Evolutionary conservation across 1,284 basidiomycete genomes (phyloP).

Genomic region (Melampsora larici-populina): DNA sequence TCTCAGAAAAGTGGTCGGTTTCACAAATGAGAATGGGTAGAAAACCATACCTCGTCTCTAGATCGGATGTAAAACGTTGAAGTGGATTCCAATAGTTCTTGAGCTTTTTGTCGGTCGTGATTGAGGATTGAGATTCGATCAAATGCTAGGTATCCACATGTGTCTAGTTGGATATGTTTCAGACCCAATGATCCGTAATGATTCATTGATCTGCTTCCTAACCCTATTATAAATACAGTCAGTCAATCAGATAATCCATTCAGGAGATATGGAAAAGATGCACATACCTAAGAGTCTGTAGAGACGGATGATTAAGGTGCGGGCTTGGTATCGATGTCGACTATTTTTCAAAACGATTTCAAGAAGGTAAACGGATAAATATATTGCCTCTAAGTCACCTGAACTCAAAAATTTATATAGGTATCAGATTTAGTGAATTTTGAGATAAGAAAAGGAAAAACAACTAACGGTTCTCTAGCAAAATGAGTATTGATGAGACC

Average conservation of each 20-base stretch:
- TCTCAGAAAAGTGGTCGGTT: neutral
- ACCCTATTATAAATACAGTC: neutral
- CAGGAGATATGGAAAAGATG: neutral
- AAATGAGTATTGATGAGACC: constrained; percentile 67
- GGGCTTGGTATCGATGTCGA: constrained; percentile 70
- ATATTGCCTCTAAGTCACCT: constrained; percentile 62
- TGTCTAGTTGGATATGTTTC: constrained; percentile 79
- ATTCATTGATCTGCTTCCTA: constrained; percentile 66
- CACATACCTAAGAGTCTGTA: constrained; percentile 69
- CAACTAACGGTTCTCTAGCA: constrained; percentile 62
- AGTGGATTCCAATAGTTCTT: neutral
- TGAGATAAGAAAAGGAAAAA: constrained; percentile 3
- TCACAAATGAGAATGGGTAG: neutral
- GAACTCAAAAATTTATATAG: constrained; percentile 45
- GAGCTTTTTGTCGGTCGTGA: neutral
- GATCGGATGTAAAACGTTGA: neutral
- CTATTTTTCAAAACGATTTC: constrained; percentile 71
- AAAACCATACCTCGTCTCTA: constrained; percentile 13
- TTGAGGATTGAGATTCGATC: constrained; percentile 14
- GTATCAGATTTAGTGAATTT: constrained; percentile 8
- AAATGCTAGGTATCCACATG: constrained; percentile 69
- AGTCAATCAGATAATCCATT: constrained; percentile 20
- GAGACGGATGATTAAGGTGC: constrained; percentile 69
- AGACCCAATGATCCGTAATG: constrained; percentile 71
- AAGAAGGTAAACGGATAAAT: constrained; percentile 64